phyloP scores from a whole-genome alignment of 805 yeast species.

The Cyberlindnera bimundalis region DNA sequence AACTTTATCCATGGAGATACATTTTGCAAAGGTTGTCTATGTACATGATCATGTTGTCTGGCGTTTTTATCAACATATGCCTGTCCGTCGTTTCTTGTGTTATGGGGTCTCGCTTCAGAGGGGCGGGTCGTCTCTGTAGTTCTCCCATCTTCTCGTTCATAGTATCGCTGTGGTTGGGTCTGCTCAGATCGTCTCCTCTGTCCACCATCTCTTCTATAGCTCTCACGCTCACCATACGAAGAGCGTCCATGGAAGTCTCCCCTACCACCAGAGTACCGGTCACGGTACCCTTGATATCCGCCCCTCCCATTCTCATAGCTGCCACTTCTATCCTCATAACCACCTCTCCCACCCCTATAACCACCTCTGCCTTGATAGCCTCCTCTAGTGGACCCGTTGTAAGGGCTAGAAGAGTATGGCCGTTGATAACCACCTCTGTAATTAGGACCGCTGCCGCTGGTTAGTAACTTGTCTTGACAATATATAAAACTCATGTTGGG shows the following conservation, averaged over 20 bases:
- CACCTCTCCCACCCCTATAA: constrained; percentile 4
- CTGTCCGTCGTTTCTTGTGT: background rate
- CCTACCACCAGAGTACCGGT: constrained; percentile 5
- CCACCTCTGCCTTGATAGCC: constrained; percentile 6
- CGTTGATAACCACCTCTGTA: constrained; percentile 17
- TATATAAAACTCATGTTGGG: too few relatives aligned
- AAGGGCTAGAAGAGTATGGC: constrained; percentile 10
- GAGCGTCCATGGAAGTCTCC: constrained; percentile 10
- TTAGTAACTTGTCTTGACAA: constrained; percentile 4
- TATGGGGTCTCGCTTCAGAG: background rate
- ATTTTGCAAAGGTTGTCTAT: constrained; percentile 5
- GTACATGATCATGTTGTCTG: constrained; percentile 6
- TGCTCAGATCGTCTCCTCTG: background rate
- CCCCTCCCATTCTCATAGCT: constrained; percentile 3
- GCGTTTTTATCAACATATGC: background rate
- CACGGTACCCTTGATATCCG: background rate
- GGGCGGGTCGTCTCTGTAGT: background rate
- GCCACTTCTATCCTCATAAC: constrained; percentile 2
- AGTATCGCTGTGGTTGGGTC: background rate
- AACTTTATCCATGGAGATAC: constrained; percentile 18
- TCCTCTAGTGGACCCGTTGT: constrained; percentile 8
- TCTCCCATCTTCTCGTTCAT: background rate
- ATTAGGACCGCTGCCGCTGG: background rate
- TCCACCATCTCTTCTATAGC: constrained; percentile 8
- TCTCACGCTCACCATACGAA: constrained; percentile 2